Conservation (phyloP, 148 eudicot species). For the Tetragonia tetragonoides region DNA sequence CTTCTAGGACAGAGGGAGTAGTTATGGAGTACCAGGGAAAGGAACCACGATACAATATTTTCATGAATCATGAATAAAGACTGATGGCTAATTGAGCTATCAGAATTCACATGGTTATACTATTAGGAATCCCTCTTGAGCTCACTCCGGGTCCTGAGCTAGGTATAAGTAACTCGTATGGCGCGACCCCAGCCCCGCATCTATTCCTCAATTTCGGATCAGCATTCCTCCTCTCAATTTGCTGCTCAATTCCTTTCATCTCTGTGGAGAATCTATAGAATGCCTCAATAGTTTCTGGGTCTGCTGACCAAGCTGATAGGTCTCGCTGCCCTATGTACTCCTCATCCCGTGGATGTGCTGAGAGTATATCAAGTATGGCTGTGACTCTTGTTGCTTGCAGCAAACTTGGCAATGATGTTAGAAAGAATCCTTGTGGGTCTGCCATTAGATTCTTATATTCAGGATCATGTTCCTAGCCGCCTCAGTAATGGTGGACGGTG, state of each 20-base stretch:
- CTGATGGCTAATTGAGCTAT: too few relatives aligned
- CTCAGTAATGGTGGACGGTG: slow-evolving; percentile 41
- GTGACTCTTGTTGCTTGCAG: slow-evolving; percentile 30
- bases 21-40: too few relatives aligned
- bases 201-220: slow-evolving; percentile 36
- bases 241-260: slow-evolving; percentile 30
- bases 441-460: slow-evolving; percentile 27
- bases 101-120: slow-evolving; percentile 25
- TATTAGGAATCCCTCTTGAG: slow-evolving; percentile 44
- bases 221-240: slow-evolving; percentile 34
- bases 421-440: slow-evolving; percentile 28
- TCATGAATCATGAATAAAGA: too few relatives aligned
- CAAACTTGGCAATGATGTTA: slow-evolving; percentile 34
- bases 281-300: slow-evolving; percentile 27
- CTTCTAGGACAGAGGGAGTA: too few relatives aligned
- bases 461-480: slow-evolving; percentile 25
- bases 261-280: slow-evolving; percentile 30
- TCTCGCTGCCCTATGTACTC: slow-evolving; percentile 41
- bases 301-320: slow-evolving; percentile 27
- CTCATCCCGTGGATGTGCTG: slow-evolving; percentile 45
- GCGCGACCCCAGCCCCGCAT: slow-evolving; percentile 38
- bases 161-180: slow-evolving; percentile 45
- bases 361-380: slow-evolving; percentile 28
- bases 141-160: slow-evolving; percentile 43
- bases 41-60: too few relatives aligned